phyloP scores from a whole-genome alignment of 164 flowering plant species.

The Saururus chinensis region DNA sequence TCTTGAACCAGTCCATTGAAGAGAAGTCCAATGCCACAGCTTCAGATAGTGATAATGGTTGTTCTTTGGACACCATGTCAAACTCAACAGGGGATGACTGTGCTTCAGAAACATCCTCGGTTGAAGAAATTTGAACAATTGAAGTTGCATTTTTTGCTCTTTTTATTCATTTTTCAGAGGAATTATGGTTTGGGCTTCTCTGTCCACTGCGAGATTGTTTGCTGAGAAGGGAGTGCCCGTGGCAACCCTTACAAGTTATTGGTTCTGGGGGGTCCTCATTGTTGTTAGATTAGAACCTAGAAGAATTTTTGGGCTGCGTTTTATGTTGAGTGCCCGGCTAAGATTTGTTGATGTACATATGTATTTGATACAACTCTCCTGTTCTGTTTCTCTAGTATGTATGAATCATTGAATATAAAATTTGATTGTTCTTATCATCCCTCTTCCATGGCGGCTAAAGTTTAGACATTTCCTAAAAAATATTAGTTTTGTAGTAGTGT shows the following conservation, averaged over 20 bases:
- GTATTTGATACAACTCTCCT: background rate
- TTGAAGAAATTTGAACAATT: conserved; percentile 35
- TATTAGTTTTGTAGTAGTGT: no score
- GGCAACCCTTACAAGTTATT: background rate
- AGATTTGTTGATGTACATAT: background rate
- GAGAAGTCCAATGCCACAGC: conserved; percentile 33
- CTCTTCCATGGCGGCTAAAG: background rate
- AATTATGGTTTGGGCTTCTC: background rate
- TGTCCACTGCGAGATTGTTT: background rate
- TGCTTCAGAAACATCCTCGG: conserved; percentile 58
- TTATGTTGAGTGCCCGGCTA: background rate
- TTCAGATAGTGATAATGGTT: conserved; percentile 67
- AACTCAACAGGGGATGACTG: conserved; percentile 68
- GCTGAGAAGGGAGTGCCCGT: background rate
- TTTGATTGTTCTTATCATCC: no score
- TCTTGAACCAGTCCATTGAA: conserved; percentile 56
- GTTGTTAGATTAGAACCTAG: background rate
- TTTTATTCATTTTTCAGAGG: background rate
- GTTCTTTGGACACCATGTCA: conserved; percentile 46
- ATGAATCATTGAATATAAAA: background rate
- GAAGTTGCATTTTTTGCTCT: background rate
- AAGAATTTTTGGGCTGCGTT: background rate
- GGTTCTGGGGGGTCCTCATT: background rate
- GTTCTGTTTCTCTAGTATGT: background rate
- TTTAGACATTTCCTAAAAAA: no score